Evolutionary conservation across 257 asterid species (phyloP).

Genomic region (Apocynum venetum): DNA sequence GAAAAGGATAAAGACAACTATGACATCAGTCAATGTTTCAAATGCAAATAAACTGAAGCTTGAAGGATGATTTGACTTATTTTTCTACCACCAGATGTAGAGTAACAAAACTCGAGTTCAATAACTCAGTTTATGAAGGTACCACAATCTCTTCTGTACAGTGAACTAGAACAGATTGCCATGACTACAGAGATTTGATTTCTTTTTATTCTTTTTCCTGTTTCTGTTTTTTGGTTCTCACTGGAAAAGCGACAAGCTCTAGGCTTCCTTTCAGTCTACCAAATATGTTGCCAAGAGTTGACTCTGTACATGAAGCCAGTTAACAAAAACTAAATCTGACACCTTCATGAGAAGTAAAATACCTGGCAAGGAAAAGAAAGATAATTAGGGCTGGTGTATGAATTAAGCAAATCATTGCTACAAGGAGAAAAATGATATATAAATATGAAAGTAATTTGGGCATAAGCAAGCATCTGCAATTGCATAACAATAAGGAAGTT

Average conservation of each 20-base stretch:
- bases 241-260: background rate
- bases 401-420: too few relatives aligned
- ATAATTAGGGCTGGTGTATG: background rate
- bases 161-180: background rate
- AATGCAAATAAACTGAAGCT: background rate
- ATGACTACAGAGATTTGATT: background rate
- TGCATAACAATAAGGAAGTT: background rate
- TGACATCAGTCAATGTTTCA: too few relatives aligned
- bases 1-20: background rate
- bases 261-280: background rate
- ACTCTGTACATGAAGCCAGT: background rate
- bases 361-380: background rate
- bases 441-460: background rate
- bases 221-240: too few relatives aligned
- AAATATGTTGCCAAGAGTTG: background rate
- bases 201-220: background rate
- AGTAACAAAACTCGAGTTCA: background rate
- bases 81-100: background rate
- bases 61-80: background rate
- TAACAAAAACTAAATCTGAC: background rate
- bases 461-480: background rate
- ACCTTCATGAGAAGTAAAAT: background rate
- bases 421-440: background rate
- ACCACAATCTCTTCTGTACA: conserved; percentile 11
- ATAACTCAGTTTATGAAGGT: background rate